These are phyloP conservation scores for Alternaria dauci DNA, from an alignment of 2,329 filamentous ascomycete genomes.

Conservation along the genomic window DNA sequence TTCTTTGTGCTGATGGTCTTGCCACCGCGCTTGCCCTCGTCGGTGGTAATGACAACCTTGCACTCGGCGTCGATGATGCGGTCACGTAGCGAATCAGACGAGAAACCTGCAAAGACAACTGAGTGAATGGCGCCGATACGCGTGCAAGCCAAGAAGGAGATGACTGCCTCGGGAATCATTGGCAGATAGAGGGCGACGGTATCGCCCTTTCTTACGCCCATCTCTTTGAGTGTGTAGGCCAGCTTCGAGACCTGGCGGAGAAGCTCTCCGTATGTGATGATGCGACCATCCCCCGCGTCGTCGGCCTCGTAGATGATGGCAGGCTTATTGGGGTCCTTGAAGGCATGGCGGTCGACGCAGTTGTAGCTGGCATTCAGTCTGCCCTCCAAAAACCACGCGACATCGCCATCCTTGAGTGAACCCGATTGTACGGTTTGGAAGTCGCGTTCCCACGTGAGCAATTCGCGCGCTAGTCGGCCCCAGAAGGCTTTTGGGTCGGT, in stretches of 20 bases:
- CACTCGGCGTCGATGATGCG: constrained; percentile 90
- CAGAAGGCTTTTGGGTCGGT: constrained; percentile 89
- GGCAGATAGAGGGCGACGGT: constrained; percentile 96
- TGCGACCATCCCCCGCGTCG: constrained; percentile 85
- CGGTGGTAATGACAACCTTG: constrained; percentile 94
- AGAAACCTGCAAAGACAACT: constrained; percentile 97
- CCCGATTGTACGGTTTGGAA: constrained; percentile 89
- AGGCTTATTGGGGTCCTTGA: constrained; percentile 89
- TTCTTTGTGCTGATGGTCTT: constrained; percentile 98
- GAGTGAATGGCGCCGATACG: constrained; percentile 97
- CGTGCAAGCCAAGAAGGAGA: constrained; percentile 88
- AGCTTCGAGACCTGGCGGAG: constrained; percentile 89
- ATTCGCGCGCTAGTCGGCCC: constrained; percentile 83
- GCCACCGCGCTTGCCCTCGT: constrained; percentile 97
- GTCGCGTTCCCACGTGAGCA: constrained; percentile 88
- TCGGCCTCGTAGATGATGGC: constrained; percentile 99
- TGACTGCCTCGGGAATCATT: constrained; percentile 96
- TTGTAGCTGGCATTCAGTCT: constrained; percentile 96
- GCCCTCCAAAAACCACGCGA: constrained; percentile 94
- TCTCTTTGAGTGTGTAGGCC: constrained; percentile 88
- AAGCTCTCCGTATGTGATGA: constrained; percentile 91
- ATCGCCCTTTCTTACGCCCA: constrained; percentile 96
- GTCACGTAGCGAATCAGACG: constrained; percentile 92
- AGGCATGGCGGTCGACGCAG: constrained; percentile 95
- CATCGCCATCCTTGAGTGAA: constrained; percentile 79